These are phyloP conservation scores for Diaporthe sp. DNA, from an alignment of 2,329 filamentous ascomycete species.

Conservation along the genomic window DNA sequence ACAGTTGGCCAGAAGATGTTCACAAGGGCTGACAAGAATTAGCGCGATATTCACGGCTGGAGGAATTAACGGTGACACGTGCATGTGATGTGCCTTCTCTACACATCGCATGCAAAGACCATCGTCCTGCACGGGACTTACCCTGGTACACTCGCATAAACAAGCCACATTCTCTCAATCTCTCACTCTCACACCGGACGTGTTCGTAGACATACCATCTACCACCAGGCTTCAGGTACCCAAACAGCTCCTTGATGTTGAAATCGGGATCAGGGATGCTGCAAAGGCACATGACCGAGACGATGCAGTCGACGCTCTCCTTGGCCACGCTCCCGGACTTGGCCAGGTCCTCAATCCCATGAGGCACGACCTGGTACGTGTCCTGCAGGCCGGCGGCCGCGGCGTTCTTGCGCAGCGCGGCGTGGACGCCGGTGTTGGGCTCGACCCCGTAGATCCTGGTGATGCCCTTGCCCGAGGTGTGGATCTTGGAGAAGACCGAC, in stretches of 20 bases:
- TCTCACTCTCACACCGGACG: constrained; percentile 54
- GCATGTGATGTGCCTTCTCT: not conserved
- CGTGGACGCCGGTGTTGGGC: constrained; percentile 70
- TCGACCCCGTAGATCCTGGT: constrained; percentile 74
- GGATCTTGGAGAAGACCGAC: constrained; percentile 58
- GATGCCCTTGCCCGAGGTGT: constrained; percentile 46
- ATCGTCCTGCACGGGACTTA: not conserved
- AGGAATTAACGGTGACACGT: no score
- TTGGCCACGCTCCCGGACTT: constrained; percentile 60
- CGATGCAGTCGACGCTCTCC: constrained; percentile 70
- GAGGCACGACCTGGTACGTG: constrained; percentile 73
- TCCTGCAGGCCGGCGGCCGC: constrained; percentile 66
- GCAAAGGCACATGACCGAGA: constrained; percentile 74
- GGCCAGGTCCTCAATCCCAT: constrained; percentile 72
- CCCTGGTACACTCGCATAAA: constrained; percentile 62
- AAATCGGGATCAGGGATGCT: constrained; percentile 72
- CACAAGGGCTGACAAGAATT: constrained; percentile 57
- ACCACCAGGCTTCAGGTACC: constrained; percentile 72
- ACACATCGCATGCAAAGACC: not conserved
- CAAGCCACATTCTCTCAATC: constrained; percentile 50
- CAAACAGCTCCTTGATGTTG: constrained; percentile 69
- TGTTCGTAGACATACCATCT: constrained; percentile 76
- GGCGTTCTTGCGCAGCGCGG: constrained; percentile 61
- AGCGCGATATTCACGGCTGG: not conserved
- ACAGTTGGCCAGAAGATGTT: constrained; percentile 67